Evolutionary conservation across 306 rosid species (phyloP).

Genomic region (Prunus mira): DNA sequence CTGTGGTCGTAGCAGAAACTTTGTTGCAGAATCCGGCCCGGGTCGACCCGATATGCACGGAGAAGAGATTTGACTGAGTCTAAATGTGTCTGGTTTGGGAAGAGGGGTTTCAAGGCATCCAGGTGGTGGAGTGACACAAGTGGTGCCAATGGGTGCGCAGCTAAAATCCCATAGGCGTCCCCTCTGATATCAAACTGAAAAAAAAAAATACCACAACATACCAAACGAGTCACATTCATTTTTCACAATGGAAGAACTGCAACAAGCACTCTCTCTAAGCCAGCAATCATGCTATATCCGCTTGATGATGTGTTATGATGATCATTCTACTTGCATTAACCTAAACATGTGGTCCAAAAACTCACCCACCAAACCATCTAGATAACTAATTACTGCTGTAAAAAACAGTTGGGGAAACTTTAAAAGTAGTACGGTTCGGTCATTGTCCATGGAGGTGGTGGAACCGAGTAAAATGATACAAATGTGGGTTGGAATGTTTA

Average conservation of each 20-base stretch:
- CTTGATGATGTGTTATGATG: background rate
- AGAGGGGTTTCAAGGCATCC: slow-evolving; percentile 48
- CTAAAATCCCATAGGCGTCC: slow-evolving; percentile 65
- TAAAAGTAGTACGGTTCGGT: too few species aligned
- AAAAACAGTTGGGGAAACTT: background rate
- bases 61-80: slow-evolving; percentile 48
- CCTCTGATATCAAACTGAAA: slow-evolving; percentile 83
- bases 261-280: background rate
- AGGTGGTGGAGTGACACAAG: slow-evolving; percentile 92
- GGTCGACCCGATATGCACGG: slow-evolving; percentile 57
- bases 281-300: background rate
- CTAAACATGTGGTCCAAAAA: background rate
- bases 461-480: too few species aligned
- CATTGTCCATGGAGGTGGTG: too few species aligned
- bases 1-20: slow-evolving; percentile 57
- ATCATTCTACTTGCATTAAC: too few species aligned
- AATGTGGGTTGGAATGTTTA: background rate
- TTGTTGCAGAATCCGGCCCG: slow-evolving; percentile 70
- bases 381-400: too few species aligned
- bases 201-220: background rate
- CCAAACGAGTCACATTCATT: background rate
- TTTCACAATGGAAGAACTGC: background rate
- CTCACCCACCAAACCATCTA: background rate
- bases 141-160: slow-evolving; percentile 86
- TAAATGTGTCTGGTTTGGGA: slow-evolving; percentile 54